Evolutionary conservation across 345 rosid genomes (phyloP).

Genomic region (Durio zibethinus): DNA sequence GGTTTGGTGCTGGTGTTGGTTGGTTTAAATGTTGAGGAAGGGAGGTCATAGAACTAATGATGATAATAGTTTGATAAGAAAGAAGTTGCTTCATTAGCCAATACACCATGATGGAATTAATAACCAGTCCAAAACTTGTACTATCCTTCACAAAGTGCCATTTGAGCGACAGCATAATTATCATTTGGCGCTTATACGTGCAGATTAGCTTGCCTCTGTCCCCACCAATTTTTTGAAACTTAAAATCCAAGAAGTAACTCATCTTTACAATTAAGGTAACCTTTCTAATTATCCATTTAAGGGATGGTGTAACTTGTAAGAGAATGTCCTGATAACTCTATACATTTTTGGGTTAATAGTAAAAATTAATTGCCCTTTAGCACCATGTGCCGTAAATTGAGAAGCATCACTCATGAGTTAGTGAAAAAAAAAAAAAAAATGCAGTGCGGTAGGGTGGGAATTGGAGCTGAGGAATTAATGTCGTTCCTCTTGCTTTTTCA

Average conservation of each 20-base stretch:
- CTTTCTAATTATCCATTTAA: neutral
- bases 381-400: too few relatives aligned
- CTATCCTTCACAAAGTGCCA: neutral
- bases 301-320: neutral
- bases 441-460: too few relatives aligned
- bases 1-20: constrained; percentile 46
- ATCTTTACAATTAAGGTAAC: neutral
- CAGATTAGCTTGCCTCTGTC: neutral
- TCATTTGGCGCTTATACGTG: neutral
- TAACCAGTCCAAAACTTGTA: neutral
- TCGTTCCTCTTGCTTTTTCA: too few relatives aligned
- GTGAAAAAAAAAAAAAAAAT: too few relatives aligned
- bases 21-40: constrained; percentile 41
- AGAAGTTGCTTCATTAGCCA: constrained; percentile 26
- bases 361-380: too few relatives aligned
- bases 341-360: too few relatives aligned
- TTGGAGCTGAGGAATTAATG: too few relatives aligned
- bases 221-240: neutral
- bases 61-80: neutral
- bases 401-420: too few relatives aligned
- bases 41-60: constrained; percentile 26
- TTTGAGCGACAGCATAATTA: neutral
- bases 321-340: neutral
- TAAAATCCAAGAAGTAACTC: neutral
- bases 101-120: constrained; percentile 12